These are phyloP conservation scores for Sporothrix protearum DNA, from an alignment of 2,329 filamentous ascomycete species.

Conservation along the genomic window DNA sequence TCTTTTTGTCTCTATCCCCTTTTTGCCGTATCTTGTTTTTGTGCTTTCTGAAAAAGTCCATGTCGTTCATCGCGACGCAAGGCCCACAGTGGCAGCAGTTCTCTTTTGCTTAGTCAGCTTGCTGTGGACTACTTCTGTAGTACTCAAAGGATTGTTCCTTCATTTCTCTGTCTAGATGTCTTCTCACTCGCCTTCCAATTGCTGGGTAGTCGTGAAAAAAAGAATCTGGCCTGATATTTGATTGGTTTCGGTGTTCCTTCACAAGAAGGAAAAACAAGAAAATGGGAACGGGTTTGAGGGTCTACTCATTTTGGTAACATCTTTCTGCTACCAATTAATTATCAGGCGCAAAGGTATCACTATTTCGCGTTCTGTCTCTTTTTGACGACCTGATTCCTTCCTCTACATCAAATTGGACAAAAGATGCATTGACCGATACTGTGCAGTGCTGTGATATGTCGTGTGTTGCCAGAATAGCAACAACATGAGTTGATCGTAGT, in stretches of 20 bases:
- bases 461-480: not conserved
- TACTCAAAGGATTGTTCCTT: not conserved
- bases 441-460: not conserved
- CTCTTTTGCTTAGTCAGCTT: constrained; percentile 16
- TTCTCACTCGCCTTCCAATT: not conserved
- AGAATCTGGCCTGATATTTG: not conserved
- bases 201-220: not conserved
- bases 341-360: not conserved
- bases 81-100: constrained; percentile 9
- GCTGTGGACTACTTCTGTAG: not conserved
- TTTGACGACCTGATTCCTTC: not conserved
- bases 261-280: not conserved
- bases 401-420: constrained; percentile 7
- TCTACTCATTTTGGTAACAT: not conserved
- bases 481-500: not conserved
- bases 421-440: not conserved
- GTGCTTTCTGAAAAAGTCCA: constrained; percentile 5
- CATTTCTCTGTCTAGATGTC: not conserved
- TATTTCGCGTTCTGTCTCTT: not conserved
- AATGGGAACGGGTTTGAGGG: not conserved
- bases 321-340: not conserved
- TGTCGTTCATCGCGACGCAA: constrained; percentile 11
- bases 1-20: no score
- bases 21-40: not conserved
- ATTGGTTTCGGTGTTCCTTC: not conserved